Evolutionary conservation across 2,329 filamentous ascomycete species (phyloP), one percentile per base, ranked within the genome.

Genomic region (Hymenoscyphus infarciens): DNA sequence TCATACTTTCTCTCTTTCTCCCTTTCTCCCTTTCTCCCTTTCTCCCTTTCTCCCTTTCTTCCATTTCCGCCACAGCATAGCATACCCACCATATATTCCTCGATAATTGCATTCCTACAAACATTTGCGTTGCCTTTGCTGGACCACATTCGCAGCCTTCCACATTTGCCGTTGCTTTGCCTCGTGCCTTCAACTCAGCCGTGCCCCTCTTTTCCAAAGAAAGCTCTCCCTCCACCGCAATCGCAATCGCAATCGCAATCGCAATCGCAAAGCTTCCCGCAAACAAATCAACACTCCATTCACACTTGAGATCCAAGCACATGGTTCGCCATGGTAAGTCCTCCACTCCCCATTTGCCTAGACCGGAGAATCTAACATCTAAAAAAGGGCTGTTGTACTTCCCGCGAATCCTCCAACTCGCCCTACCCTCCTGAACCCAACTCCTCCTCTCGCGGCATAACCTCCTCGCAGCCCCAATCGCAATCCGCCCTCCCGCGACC

Each of bases 361-460:
- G 15, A 0, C 3, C 7, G 7, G 5, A 27, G 4, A 16, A 8
- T 5, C 56, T 52, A 49, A n/a, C n/a, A 16, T 33, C 3, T 5
- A 10, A 6, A 5, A 29, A 25, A 63, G 61, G 61, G 61, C 57
- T 63, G 61, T 42, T 63, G 61, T 42, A 31, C 25, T 33, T 63
- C 61, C 49, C 49, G 45, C 31, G 22, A 25, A 13, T 15, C 22
- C 22, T 38, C 60, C 25, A 56, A 59, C 29, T 64, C 59, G 52
- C 65, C 65, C 45, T 66, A 64, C 54, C 67, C 64, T 52, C 59
- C 53, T 31, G 61, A 66, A 52, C 60, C 61, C 35, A 74, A 78
- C 29, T 81, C 82, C 39, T 78, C 79, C 63, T 84, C 82, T 8
- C 80, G 81, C 61, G 81, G 82, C 61, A 84, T 84, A 74, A 85